phyloP scores from a whole-genome alignment of 2,329 filamentous ascomycete genomes.

The Dactylonectria macrodidyma region DNA sequence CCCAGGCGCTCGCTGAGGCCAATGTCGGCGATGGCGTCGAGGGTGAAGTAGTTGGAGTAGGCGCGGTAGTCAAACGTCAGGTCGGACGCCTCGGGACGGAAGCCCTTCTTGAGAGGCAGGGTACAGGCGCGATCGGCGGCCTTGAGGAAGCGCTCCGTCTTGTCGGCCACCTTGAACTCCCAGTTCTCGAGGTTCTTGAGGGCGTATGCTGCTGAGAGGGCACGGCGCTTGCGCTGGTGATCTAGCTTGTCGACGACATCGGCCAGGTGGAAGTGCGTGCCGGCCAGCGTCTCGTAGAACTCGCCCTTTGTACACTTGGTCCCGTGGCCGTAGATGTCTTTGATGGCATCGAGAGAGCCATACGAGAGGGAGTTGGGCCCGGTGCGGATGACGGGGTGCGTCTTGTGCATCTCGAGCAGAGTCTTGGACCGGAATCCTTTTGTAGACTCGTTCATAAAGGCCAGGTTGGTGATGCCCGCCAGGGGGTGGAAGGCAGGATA shows the following conservation, averaged over 20 bases:
- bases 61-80: conserved; percentile 64
- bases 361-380: conserved; percentile 48
- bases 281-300: conserved; percentile 61
- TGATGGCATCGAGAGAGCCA: conserved; percentile 41
- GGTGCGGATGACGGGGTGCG: conserved; percentile 51
- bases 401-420: conserved; percentile 64
- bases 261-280: conserved; percentile 66
- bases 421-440: conserved; percentile 60
- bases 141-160: conserved; percentile 59
- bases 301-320: conserved; percentile 65
- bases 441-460: conserved; percentile 40
- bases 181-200: conserved; percentile 68
- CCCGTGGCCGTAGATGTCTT: conserved; percentile 60
- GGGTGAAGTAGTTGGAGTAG: conserved; percentile 69
- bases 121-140: conserved; percentile 61
- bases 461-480: conserved; percentile 40
- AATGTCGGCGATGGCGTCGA: conserved; percentile 71
- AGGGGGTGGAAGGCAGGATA: conserved; percentile 44
- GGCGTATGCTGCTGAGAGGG: conserved; percentile 66
- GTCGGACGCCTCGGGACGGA: conserved; percentile 52
- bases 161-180: conserved; percentile 70
- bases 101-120: conserved; percentile 50
- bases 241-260: conserved; percentile 67
- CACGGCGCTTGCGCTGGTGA: conserved; percentile 65
- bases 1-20: conserved; percentile 66